A percentile compares a stretch with the other conserved stretches of the same genome.
Evolutionary conservation across 2,329 filamentous ascomycete genomes (phyloP).

Genomic region (Periglandula ipomoeae): DNA sequence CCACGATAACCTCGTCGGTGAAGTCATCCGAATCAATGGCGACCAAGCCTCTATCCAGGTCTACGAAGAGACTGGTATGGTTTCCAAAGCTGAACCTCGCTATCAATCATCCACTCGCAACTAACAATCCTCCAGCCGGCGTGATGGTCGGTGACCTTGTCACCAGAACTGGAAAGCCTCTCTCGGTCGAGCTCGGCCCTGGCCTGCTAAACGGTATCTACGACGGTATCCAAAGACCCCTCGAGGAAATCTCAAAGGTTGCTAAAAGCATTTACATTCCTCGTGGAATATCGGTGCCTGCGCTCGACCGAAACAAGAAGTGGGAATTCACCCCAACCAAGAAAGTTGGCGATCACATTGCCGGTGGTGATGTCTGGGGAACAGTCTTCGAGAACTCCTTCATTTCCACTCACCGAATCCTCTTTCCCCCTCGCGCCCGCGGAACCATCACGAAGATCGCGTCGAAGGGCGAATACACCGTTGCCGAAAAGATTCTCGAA

Average conservation of each 20-base stretch:
- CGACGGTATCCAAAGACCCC: slow-evolving; percentile 94
- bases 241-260: slow-evolving; percentile 69
- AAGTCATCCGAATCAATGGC: slow-evolving; percentile 94
- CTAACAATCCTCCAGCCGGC: slow-evolving; percentile 53
- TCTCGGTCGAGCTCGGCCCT: slow-evolving; percentile 94
- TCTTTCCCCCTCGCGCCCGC: slow-evolving; percentile 80
- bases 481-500: slow-evolving; percentile 88
- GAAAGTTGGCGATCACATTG: slow-evolving; percentile 96
- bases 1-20: slow-evolving; percentile 83
- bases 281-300: slow-evolving; percentile 79
- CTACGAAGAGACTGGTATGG: slow-evolving; percentile 92
- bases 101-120: not conserved
- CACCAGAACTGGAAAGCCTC: slow-evolving; percentile 79
- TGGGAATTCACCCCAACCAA: slow-evolving; percentile 90
- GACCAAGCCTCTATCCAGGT: slow-evolving; percentile 98
- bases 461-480: slow-evolving; percentile 83
- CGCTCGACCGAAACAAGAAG: slow-evolving; percentile 83
- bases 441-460: slow-evolving; percentile 90
- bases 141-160: slow-evolving; percentile 95
- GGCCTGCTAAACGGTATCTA: slow-evolving; percentile 99
- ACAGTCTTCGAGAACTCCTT: slow-evolving; percentile 94
- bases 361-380: slow-evolving; percentile 93
- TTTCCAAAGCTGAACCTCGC: not conserved
- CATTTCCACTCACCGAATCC: slow-evolving; percentile 84
- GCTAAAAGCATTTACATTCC: slow-evolving; percentile 95